Evolutionary conservation across 1,284 basidiomycete species (phyloP).

Genomic region (Microbotryomycetes sp.): DNA sequence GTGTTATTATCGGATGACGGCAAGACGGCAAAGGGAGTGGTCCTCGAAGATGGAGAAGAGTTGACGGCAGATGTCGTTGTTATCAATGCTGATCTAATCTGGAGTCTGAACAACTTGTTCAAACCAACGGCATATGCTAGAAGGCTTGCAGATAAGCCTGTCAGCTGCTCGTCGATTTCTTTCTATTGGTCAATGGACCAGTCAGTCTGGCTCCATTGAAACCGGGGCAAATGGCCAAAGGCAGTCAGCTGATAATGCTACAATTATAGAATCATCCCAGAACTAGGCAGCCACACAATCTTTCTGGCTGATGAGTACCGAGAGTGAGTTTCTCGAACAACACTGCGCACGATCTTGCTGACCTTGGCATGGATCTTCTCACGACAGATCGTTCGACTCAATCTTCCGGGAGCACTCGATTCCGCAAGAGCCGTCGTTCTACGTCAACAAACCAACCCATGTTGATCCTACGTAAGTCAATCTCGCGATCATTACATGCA

Average conservation of each 20-base stretch:
- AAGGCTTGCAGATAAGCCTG: conserved; percentile 37
- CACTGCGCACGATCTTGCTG: not conserved
- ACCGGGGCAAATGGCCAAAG: not conserved
- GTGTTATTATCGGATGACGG: conserved; percentile 41
- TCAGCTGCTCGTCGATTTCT: conserved; percentile 50
- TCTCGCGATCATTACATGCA: not conserved
- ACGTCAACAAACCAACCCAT: conserved; percentile 51
- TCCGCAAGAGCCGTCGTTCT: conserved; percentile 51
- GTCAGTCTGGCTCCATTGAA: conserved; percentile 1
- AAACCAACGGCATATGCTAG: conserved; percentile 40
- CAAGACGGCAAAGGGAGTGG: conserved; percentile 43
- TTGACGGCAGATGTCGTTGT: conserved; percentile 49
- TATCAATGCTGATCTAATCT: conserved; percentile 51
- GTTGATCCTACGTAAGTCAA: conserved; percentile 28
- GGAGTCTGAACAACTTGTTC: conserved; percentile 49
- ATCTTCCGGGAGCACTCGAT: conserved; percentile 50
- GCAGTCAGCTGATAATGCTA: not conserved
- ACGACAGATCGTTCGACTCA: conserved; percentile 46
- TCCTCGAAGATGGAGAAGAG: conserved; percentile 44
- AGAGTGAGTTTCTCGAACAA: conserved; percentile 27
- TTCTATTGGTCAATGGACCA: conserved; percentile 51
- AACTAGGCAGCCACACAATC: conserved; percentile 50
- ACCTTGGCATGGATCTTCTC: no score
- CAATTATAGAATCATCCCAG: conserved; percentile 42
- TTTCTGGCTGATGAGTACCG: conserved; percentile 42